Percentiles rank a stretch among this genome's conserved stretches.
Conservation (phyloP, 2,329 filamentous ascomycete species). For the Hawksworthiomyces lignivorus region DNA sequence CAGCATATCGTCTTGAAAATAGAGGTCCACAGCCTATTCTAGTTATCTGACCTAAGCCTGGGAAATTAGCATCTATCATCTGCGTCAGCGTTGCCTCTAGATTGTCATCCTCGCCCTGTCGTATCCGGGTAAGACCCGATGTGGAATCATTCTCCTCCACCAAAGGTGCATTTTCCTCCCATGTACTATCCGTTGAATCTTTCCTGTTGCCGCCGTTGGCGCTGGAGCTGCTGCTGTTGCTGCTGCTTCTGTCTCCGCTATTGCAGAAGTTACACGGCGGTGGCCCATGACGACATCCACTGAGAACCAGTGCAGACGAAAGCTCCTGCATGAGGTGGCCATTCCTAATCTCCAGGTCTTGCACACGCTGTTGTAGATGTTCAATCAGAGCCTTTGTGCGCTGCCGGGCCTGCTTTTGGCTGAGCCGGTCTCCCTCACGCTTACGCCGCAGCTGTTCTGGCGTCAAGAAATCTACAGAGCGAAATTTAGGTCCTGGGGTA, state of each 20-base stretch:
- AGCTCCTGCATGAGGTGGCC: not conserved
- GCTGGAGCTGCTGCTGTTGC: not conserved
- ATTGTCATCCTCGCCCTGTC: no score
- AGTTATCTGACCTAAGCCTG: not conserved
- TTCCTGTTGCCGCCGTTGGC: not conserved
- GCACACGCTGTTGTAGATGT: not conserved
- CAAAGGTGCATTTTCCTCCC: no score
- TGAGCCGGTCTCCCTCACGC: conserved; percentile 4
- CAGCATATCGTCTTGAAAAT: no score
- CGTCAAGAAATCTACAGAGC: conserved; percentile 3
- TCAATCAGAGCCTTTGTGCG: conserved; percentile 1
- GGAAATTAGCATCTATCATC: not conserved
- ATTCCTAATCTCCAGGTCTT: conserved; percentile 1
- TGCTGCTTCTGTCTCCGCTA: not conserved
- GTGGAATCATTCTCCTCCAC: no score
- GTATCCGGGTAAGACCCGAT: no score
- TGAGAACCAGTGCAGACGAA: not conserved
- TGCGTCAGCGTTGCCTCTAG: not conserved
- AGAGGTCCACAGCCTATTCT: no score
- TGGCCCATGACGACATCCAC: no score
- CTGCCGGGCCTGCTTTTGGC: conserved; percentile 4
- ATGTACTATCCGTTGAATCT: no score
- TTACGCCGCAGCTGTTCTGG: conserved; percentile 6
- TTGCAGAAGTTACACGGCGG: no score
- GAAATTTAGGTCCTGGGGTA: not conserved